Evolutionary conservation across 805 yeast genomes (phyloP).

Genomic region (Yarrowia hollandica): DNA sequence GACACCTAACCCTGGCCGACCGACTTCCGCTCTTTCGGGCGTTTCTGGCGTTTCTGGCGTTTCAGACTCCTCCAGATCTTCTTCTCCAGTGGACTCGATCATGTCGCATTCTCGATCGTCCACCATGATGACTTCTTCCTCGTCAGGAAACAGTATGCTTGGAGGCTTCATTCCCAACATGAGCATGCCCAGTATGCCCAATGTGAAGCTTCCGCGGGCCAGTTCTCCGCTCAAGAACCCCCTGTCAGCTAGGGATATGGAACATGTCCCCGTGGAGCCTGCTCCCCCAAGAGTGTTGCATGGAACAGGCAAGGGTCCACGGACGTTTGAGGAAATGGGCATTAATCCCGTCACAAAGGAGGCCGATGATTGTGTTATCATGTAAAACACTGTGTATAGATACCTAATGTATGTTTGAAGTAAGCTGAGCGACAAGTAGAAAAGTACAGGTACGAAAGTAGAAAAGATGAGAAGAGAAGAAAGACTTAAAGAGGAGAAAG

Average conservation of each 20-base stretch:
- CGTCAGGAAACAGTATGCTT: constrained; percentile 7
- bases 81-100: constrained; percentile 13
- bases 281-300: constrained; percentile 2
- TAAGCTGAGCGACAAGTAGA: too few relatives aligned
- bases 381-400: background rate
- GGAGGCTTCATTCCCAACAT: constrained; percentile 6
- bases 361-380: constrained; percentile 22
- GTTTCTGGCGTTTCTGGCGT: background rate
- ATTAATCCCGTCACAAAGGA: constrained; percentile 23
- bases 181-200: constrained; percentile 12
- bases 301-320: constrained; percentile 5
- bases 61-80: constrained; percentile 1
- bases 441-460: too few relatives aligned
- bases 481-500: too few relatives aligned
- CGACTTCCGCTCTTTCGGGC: background rate
- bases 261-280: constrained; percentile 14
- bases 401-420: background rate
- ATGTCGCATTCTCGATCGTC: constrained; percentile 14
- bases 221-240: constrained; percentile 20
- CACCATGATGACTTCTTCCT: constrained; percentile 8
- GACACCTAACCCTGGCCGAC: constrained; percentile 8
- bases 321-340: constrained; percentile 28
- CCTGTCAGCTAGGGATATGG: constrained; percentile 5
- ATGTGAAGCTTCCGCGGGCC: constrained; percentile 1
- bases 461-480: too few relatives aligned